Percentiles rank a stretch among this genome's conserved stretches.
These are phyloP conservation scores for Senna siamea DNA, from an alignment of 306 rosid genomes.

Conservation along the genomic window DNA sequence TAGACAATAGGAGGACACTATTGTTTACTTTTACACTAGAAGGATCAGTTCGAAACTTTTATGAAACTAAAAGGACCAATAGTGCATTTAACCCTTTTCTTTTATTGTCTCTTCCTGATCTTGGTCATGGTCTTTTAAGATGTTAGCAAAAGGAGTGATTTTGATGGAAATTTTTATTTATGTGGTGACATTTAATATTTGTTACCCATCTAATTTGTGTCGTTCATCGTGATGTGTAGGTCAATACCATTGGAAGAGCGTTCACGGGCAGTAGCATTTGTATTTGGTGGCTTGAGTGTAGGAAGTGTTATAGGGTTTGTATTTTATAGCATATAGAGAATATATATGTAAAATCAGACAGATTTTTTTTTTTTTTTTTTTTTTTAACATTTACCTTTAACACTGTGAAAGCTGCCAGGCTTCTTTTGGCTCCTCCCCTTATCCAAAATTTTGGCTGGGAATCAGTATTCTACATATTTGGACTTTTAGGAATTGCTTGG, in stretches of 20 bases:
- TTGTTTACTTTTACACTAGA: too few relatives aligned
- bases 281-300: conserved; percentile 95
- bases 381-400: conserved; percentile 39
- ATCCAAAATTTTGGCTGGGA: conserved; percentile 94
- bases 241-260: conserved; percentile 94
- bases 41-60: too few relatives aligned
- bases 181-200: conserved; percentile 18
- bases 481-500: conserved; percentile 83
- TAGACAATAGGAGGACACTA: too few relatives aligned
- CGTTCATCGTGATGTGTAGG: conserved; percentile 56
- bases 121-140: not conserved
- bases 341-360: not conserved
- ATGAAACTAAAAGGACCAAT: too few relatives aligned
- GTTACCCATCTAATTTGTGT: conserved; percentile 35
- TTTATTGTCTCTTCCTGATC: conserved; percentile 6
- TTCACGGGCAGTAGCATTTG: conserved; percentile 96
- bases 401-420: conserved; percentile 57
- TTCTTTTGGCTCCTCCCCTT: conserved; percentile 90
- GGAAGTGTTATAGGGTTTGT: conserved; percentile 97
- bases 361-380: not conserved
- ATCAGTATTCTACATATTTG: conserved; percentile 88
- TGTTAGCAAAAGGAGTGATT: conserved; percentile 18
- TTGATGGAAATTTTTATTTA: not conserved
- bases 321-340: conserved; percentile 10
- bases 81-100: not conserved